Evolutionary conservation across 1,139 yeast species (phyloP).

Genomic region (Yamadazyma diospyri): DNA sequence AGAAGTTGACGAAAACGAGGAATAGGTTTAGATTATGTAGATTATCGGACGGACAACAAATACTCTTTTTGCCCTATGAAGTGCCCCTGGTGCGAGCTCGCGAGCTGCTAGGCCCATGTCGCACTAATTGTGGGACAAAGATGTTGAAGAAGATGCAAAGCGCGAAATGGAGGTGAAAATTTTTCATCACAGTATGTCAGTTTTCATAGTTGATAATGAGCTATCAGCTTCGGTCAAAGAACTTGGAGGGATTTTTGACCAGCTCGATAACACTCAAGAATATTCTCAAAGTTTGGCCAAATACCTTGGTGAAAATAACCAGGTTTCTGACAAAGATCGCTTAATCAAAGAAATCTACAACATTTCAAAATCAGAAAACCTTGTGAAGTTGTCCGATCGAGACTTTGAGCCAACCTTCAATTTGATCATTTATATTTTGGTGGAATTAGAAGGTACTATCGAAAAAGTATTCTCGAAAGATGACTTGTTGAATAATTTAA

Average conservation of each 20-base stretch:
- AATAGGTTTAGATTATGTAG: too few relatives aligned
- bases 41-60: too few relatives aligned
- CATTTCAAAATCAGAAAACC: slow-evolving; percentile 23
- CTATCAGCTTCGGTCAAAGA: slow-evolving; percentile 41
- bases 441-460: slow-evolving; percentile 27
- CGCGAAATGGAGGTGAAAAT: slow-evolving; percentile 8
- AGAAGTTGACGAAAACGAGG: slow-evolving; percentile 17
- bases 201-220: slow-evolving; percentile 46
- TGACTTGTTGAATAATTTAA: slow-evolving; percentile 28
- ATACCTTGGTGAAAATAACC: slow-evolving; percentile 18
- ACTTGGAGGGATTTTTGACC: slow-evolving; percentile 39
- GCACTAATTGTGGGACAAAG: too few relatives aligned
- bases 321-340: slow-evolving; percentile 26
- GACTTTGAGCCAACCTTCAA: slow-evolving; percentile 48
- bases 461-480: slow-evolving; percentile 23
- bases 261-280: slow-evolving; percentile 24
- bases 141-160: too few relatives aligned
- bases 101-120: too few relatives aligned
- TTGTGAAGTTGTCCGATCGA: slow-evolving; percentile 38
- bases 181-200: slow-evolving; percentile 30
- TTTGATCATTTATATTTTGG: slow-evolving; percentile 36
- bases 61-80: too few relatives aligned
- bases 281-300: slow-evolving; percentile 27
- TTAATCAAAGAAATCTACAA: slow-evolving; percentile 27
- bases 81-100: too few relatives aligned